phyloP scores from a whole-genome alignment of 1,284 basidiomycete species.

The Pholiota adiposa region DNA sequence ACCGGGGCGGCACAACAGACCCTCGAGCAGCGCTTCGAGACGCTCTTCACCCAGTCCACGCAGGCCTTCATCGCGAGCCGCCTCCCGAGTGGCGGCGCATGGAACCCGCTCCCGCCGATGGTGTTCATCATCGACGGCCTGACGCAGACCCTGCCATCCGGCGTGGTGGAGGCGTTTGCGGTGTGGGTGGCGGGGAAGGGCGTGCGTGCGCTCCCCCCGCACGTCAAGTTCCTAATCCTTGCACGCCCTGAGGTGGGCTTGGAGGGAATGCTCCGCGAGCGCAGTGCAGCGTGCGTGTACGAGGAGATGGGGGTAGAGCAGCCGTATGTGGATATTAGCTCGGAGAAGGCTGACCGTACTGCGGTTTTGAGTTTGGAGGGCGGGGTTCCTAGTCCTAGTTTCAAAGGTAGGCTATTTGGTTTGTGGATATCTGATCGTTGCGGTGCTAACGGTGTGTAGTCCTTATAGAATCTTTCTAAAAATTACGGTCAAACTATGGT shows the following conservation, averaged over 20 bases:
- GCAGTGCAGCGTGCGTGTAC: constrained; percentile 12
- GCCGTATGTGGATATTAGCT: neutral
- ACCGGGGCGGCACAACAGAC: neutral
- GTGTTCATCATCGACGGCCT: constrained; percentile 24
- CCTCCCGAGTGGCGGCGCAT: constrained; percentile 8
- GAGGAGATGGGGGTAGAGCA: constrained; percentile 14
- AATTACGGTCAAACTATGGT: neutral
- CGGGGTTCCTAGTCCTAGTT: neutral
- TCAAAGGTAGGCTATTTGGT: neutral
- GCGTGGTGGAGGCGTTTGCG: constrained; percentile 4
- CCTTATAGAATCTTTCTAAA: neutral
- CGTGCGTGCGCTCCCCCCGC: constrained; percentile 15
- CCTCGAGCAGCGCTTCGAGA: constrained; percentile 18
- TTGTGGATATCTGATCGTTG: neutral
- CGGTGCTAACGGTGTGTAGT: neutral
- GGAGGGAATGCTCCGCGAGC: constrained; percentile 14
- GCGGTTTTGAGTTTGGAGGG: neutral
- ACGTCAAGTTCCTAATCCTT: constrained; percentile 23
- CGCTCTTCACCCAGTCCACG: constrained; percentile 20
- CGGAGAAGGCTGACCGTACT: neutral
- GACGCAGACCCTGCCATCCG: neutral
- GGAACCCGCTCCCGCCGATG: constrained; percentile 23
- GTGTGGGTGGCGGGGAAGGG: constrained; percentile 17
- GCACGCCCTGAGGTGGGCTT: constrained; percentile 16
- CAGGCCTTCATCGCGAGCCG: constrained; percentile 9